These are phyloP conservation scores for Amaranthus cruentus DNA, from an alignment of 148 eudicot genomes.

Conservation along the genomic window DNA sequence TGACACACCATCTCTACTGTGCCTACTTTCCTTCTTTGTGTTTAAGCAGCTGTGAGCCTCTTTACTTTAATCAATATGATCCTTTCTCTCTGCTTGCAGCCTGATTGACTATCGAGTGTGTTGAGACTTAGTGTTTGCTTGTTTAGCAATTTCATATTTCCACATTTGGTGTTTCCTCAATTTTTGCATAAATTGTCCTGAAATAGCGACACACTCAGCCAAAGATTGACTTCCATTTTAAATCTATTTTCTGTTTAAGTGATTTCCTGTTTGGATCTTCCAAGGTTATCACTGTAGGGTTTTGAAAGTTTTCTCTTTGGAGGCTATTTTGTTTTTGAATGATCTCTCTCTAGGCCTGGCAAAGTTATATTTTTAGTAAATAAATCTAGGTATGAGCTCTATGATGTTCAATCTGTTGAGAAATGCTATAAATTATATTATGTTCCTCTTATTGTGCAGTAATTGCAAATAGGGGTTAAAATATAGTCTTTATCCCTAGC, in stretches of 20 bases:
- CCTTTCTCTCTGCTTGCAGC: too few relatives aligned
- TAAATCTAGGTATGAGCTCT: background rate
- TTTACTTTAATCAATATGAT: too few relatives aligned
- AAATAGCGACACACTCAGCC: background rate
- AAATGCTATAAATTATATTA: background rate
- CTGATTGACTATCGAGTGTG: too few relatives aligned
- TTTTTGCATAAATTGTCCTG: background rate
- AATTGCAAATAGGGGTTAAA: background rate
- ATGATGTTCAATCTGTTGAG: background rate
- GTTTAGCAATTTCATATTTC: background rate
- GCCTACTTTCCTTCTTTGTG: too few relatives aligned
- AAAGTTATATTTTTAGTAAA: too few relatives aligned
- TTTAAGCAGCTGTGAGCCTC: too few relatives aligned
- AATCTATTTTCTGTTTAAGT: background rate
- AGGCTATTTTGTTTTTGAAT: too few relatives aligned
- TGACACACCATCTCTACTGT: too few relatives aligned
- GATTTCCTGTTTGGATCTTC: background rate
- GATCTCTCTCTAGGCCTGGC: too few relatives aligned
- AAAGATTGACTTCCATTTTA: background rate
- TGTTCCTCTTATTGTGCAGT: background rate
- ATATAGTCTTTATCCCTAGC: background rate
- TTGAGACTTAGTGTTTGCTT: background rate
- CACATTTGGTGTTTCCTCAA: background rate
- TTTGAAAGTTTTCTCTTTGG: too few relatives aligned
- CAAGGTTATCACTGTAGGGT: background rate